Evolutionary conservation across 352 stramenopile genomes (phyloP), one percentile per base, ranked within the genome.

Genomic region (Nannochloropsis limnetica): DNA sequence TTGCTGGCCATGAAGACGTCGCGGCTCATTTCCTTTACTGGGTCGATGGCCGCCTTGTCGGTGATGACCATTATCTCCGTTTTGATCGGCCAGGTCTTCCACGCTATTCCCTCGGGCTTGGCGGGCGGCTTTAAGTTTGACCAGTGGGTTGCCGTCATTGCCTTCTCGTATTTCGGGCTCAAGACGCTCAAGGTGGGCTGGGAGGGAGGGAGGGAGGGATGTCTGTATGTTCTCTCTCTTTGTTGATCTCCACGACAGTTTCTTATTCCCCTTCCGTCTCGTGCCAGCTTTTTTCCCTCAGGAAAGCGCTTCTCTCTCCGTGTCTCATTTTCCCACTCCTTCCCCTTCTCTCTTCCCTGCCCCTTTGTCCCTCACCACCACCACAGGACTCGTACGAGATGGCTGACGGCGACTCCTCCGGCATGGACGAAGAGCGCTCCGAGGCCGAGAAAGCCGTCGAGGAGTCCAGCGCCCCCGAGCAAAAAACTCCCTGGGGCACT

Each of bases 41-140:
- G 95, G 54, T 94, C 93, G 14, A 95, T 98, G 80, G 91, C 89
- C 22, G 96, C 96, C 29, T 90, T 99, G 44, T 92, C 95, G 28
- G 92, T 97, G 22, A 99, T 99, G 95, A 98, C 95, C 31, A 89
- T 98, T 32, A 90, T 99, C 80, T 97, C 94, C 11, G 95, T 98
- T n/a, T 88, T 98, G 14, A 97, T 99, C 88, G 96, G 95, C 28
- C 92, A 93, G 84, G 85, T 91, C 11, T 93, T 94, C 85, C 90
- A 94, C 88, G 87, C 85, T 5, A 89, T 93, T 15, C 90, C 90
- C 28, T 68, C 87, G 54, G 88, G 87, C 28, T 86, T 93, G 81
- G 88, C 88, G 32, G 86, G 89, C 81, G 89, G 90, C 27, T 82
- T 94, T 54, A 91, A 91, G 4, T 80, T 94, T 27, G 90, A 94